Conservation (phyloP, 495 filamentous ascomycete species). For the Penicillium angulare region DNA sequence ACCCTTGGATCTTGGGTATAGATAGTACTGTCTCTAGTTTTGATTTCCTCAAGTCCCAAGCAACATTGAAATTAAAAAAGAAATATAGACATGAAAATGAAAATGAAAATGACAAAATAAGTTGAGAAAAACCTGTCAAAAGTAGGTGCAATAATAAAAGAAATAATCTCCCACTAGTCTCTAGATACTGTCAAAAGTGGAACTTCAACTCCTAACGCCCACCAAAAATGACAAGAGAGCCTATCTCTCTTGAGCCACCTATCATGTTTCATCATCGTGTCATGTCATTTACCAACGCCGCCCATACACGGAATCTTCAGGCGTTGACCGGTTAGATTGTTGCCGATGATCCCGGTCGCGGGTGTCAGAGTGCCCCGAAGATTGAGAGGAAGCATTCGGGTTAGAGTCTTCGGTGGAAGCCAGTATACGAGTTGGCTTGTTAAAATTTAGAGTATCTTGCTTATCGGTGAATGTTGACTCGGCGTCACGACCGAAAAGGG, state of each 20-base stretch:
- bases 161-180: too few species aligned
- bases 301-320: slow-evolving; percentile 45
- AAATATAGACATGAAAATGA: slow-evolving; percentile 4
- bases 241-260: background rate
- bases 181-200: too few species aligned
- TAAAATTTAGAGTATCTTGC: slow-evolving; percentile 30
- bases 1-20: slow-evolving; percentile 6
- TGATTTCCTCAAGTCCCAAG: too few species aligned
- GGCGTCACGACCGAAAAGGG: slow-evolving; percentile 79
- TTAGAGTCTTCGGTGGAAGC: slow-evolving; percentile 19
- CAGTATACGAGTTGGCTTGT: slow-evolving; percentile 28
- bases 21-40: too few species aligned
- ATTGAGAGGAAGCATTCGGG: slow-evolving; percentile 11
- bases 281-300: slow-evolving; percentile 40
- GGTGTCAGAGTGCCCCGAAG: slow-evolving; percentile 17
- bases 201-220: too few species aligned
- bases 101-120: too few species aligned
- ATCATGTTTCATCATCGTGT: slow-evolving; percentile 2
- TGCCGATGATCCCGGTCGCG: slow-evolving; percentile 28
- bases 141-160: too few species aligned
- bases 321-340: slow-evolving; percentile 21
- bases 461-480: slow-evolving; percentile 46
- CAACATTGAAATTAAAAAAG: background rate
- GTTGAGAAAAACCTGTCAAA: too few species aligned
- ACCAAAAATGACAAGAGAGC: slow-evolving; percentile 2